A percentile compares a stretch with the other conserved stretches of the same genome.
Evolutionary conservation across 805 yeast species (phyloP).

Genomic region (Candida andamanensis): DNA sequence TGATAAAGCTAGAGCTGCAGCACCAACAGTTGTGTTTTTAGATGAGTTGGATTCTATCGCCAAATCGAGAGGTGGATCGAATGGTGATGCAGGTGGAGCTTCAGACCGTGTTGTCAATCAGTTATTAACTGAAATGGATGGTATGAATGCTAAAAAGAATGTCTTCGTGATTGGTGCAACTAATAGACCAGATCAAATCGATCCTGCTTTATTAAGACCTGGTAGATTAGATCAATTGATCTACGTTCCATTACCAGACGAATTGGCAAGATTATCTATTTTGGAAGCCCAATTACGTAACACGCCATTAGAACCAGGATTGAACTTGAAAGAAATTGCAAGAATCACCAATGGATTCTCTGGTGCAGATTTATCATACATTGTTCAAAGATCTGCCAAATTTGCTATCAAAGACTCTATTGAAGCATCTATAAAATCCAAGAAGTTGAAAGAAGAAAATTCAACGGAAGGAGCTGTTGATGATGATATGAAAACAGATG

Average conservation of each 20-base stretch:
- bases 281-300: slow-evolving; percentile 95
- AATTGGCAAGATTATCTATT: slow-evolving; percentile 87
- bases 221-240: slow-evolving; percentile 98
- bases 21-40: slow-evolving; percentile 97
- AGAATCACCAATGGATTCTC: slow-evolving; percentile 95
- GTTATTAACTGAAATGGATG: slow-evolving; percentile 97
- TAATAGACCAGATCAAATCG: slow-evolving; percentile 98
- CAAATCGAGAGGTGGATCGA: slow-evolving; percentile 88
- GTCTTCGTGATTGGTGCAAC: slow-evolving; percentile 99
- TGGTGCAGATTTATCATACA: slow-evolving; percentile 97
- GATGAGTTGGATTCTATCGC: slow-evolving; percentile 99
- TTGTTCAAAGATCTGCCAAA: slow-evolving; percentile 98
- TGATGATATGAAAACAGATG: slow-evolving; percentile 50
- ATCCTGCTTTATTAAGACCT: slow-evolving; percentile 97
- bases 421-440: slow-evolving; percentile 56
- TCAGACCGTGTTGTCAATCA: slow-evolving; percentile 95
- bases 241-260: slow-evolving; percentile 98
- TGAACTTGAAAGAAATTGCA: slow-evolving; percentile 83
- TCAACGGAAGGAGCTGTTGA: slow-evolving; percentile 28
- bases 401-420: slow-evolving; percentile 97
- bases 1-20: slow-evolving; percentile 98
- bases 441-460: slow-evolving; percentile 36
- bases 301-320: slow-evolving; percentile 97
- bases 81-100: slow-evolving; percentile 95
- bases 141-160: slow-evolving; percentile 99